Conservation (phyloP, 306 rosid genomes). For the Cucurbita ficifolia region DNA sequence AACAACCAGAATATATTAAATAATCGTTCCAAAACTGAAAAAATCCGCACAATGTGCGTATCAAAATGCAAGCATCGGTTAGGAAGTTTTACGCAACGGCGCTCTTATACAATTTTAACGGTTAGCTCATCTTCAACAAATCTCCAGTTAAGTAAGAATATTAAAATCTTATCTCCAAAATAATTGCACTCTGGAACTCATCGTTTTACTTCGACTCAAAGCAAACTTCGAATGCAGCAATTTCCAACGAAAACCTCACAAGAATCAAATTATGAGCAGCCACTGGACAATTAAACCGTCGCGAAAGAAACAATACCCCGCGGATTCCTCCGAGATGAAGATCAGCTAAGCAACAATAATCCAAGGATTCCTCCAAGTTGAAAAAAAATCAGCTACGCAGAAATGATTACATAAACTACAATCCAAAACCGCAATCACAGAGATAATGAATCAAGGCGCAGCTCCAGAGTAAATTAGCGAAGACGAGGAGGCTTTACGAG, state of each 20-base stretch:
- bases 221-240: slow-evolving; percentile 1
- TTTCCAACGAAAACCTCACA: background rate
- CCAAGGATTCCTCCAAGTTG: background rate
- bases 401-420: background rate
- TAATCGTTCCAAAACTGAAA: slow-evolving; percentile 2
- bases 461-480: slow-evolving; percentile 13
- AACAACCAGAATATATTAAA: background rate
- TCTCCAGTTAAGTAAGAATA: background rate
- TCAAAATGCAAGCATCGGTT: background rate
- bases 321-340: background rate
- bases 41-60: background rate
- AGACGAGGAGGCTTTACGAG: slow-evolving; percentile 13
- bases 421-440: background rate
- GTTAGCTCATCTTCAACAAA: background rate
- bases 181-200: background rate
- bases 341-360: background rate
- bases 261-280: background rate
- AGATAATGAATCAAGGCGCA: slow-evolving; percentile 5
- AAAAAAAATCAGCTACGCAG: background rate
- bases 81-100: background rate
- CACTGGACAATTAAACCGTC: background rate
- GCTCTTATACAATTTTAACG: background rate
- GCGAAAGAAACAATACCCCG: background rate
- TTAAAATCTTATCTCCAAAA: background rate
- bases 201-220: background rate